Percentiles rank a stretch among this genome's conserved stretches.
Evolutionary conservation across 129 eudicot genomes (phyloP).

Genomic region (Smallanthus sonchifolius): DNA sequence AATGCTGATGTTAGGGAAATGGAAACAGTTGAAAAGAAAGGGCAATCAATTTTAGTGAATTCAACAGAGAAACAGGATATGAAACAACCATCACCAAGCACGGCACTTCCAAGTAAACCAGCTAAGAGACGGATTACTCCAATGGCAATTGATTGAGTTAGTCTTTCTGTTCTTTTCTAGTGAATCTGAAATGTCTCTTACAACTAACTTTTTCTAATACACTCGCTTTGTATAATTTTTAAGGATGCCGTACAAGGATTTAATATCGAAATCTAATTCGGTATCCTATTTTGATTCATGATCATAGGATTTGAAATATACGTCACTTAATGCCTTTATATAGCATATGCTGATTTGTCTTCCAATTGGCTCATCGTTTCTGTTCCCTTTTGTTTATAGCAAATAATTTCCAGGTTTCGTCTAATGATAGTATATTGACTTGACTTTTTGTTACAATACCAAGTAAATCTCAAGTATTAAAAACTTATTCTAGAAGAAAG

Average conservation of each 20-base stretch:
- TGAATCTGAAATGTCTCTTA: background rate
- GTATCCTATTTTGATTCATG: background rate
- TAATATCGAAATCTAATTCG: background rate
- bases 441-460: background rate
- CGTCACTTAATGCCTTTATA: background rate
- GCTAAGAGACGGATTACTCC: conserved; percentile 91
- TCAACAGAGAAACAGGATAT: conserved; percentile 26
- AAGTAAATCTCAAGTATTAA: background rate
- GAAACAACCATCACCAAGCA: conserved; percentile 32
- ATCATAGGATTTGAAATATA: background rate
- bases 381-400: too few relatives aligned
- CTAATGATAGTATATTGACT: too few relatives aligned
- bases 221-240: conserved; percentile 1
- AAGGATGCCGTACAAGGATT: background rate
- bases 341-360: background rate
- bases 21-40: conserved; percentile 31
- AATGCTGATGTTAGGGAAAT: conserved; percentile 21
- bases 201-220: background rate
- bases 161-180: background rate
- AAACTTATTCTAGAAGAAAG: background rate
- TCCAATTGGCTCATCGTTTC: background rate
- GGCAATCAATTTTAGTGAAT: conserved; percentile 4
- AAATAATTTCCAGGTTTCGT: too few relatives aligned
- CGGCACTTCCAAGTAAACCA: conserved; percentile 47
- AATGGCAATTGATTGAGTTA: conserved; percentile 68